phyloP scores from a whole-genome alignment of 306 rosid genomes.

The Gynostemma pentaphyllum region DNA sequence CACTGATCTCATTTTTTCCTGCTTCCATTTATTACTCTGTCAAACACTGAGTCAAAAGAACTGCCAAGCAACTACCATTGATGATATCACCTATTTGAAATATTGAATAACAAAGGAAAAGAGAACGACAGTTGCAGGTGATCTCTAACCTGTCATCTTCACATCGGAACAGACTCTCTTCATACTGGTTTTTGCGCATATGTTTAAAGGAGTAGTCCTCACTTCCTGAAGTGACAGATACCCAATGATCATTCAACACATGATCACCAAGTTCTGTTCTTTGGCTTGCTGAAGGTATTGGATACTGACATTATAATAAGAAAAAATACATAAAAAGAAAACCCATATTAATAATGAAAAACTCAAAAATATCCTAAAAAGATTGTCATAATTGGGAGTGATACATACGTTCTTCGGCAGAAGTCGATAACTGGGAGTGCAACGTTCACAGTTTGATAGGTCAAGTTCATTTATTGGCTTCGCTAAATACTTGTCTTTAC shows the following conservation, averaged over 20 bases:
- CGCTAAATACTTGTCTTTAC: slow-evolving; percentile 81
- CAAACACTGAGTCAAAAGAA: neutral
- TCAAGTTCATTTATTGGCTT: slow-evolving; percentile 97
- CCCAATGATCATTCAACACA: slow-evolving; percentile 93
- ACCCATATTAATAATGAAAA: neutral
- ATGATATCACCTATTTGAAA: slow-evolving; percentile 6
- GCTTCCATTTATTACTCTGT: too few relatives aligned
- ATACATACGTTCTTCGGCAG: slow-evolving; percentile 72
- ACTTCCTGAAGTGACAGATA: slow-evolving; percentile 97
- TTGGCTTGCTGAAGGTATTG: slow-evolving; percentile 85
- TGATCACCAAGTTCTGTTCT: slow-evolving; percentile 72
- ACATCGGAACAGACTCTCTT: slow-evolving; percentile 96
- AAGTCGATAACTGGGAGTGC: slow-evolving; percentile 95
- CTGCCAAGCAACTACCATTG: neutral
- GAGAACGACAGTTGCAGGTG: neutral
- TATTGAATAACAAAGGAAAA: neutral
- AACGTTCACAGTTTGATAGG: slow-evolving; percentile 88
- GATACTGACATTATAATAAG: slow-evolving; percentile 48
- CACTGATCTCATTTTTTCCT: too few relatives aligned
- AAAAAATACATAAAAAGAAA: neutral
- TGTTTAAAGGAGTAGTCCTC: slow-evolving; percentile 99
- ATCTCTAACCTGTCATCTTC: slow-evolving; percentile 92
- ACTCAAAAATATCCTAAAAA: slow-evolving; percentile 5
- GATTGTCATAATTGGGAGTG: slow-evolving; percentile 3
- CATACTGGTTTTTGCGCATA: slow-evolving; percentile 99